A percentile compares a stretch with the other conserved stretches of the same genome.
Evolutionary conservation across 257 asterid genomes (phyloP).

Genomic region (Petunia axillaris): DNA sequence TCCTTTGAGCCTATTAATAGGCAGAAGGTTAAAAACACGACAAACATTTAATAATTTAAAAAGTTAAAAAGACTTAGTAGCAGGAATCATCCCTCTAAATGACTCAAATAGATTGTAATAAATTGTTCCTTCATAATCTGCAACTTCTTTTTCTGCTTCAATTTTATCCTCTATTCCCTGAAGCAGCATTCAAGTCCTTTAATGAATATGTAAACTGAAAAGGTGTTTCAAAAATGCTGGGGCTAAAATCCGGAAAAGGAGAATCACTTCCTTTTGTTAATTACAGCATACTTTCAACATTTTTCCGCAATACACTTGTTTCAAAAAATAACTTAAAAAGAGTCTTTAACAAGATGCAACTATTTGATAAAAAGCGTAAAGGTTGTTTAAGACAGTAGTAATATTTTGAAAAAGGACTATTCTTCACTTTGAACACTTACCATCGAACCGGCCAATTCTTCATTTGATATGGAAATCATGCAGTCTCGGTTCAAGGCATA

Average conservation of each 20-base stretch:
- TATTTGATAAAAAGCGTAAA: neutral
- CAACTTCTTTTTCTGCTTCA: neutral
- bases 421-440: neutral
- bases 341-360: neutral
- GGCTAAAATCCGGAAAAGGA: neutral
- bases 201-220: neutral
- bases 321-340: neutral
- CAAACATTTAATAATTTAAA: constrained; percentile 8
- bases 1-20: neutral
- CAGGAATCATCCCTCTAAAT: neutral
- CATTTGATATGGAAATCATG: neutral
- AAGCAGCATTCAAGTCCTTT: neutral
- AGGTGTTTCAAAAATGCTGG: neutral
- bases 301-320: neutral
- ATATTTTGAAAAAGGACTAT: neutral
- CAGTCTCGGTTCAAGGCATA: neutral
- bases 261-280: neutral
- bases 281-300: neutral
- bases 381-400: neutral
- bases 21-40: neutral
- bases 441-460: neutral
- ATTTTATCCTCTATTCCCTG: neutral
- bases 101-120: neutral
- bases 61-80: neutral
- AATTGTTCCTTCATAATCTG: neutral